phyloP scores from a whole-genome alignment of 202 grass and related monocot species.

The Panicum hallii region DNA sequence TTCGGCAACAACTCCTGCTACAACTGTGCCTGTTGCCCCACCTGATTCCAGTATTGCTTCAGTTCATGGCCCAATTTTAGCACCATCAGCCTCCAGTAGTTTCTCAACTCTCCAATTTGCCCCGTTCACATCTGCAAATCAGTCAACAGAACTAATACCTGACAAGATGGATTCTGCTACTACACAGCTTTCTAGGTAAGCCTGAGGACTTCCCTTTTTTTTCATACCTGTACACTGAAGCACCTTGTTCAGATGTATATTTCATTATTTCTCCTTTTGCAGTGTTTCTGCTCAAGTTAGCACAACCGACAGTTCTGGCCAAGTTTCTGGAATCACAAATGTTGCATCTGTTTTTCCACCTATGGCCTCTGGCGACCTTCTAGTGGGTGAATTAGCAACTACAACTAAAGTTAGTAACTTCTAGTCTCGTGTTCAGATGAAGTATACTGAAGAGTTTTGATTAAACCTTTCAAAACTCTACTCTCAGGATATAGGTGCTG shows the following conservation, averaged over 20 bases:
- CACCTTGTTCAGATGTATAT: conserved; percentile 35
- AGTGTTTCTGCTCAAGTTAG: conserved; percentile 58
- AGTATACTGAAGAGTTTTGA: conserved; percentile 31
- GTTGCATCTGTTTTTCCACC: conserved; percentile 60
- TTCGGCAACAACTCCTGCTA: conserved; percentile 54
- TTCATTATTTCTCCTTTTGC: conserved; percentile 23
- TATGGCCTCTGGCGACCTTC: conserved; percentile 65
- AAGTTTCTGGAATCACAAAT: conserved; percentile 58
- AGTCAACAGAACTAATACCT: conserved; percentile 62
- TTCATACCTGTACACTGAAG: conserved; percentile 33
- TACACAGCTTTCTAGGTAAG: conserved; percentile 65
- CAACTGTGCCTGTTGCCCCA: conserved; percentile 35
- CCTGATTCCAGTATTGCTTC: conserved; percentile 57
- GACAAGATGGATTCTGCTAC: conserved; percentile 61
- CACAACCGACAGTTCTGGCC: conserved; percentile 52
- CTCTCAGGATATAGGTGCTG: conserved; percentile 65
- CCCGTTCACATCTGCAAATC: conserved; percentile 55
- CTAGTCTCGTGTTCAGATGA: conserved; percentile 15
- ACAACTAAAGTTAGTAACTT: conserved; percentile 43
- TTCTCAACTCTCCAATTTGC: conserved; percentile 60
- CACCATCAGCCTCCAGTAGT: conserved; percentile 42
- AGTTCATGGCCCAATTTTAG: conserved; percentile 73
- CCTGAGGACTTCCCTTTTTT: neutral
- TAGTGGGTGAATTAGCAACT: conserved; percentile 48
- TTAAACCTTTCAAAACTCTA: conserved; percentile 44